phyloP scores from a whole-genome alignment of 257 asterid genomes.

The Eustoma russellianum region DNA sequence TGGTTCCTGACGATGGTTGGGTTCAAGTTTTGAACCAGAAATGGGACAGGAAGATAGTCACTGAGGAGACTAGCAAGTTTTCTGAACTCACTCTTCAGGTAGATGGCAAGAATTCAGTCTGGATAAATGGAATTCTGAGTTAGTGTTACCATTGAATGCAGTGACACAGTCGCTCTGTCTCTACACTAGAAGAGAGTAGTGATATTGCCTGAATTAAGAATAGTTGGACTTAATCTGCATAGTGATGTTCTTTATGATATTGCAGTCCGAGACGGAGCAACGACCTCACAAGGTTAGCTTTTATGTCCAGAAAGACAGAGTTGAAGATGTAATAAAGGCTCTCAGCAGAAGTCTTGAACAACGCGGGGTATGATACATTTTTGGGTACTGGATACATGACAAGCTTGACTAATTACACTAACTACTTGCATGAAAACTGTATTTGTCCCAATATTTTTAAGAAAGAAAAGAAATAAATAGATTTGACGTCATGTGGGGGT shows the following conservation, averaged over 20 bases:
- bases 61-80: slow-evolving; percentile 70
- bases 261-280: slow-evolving; percentile 96
- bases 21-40: slow-evolving; percentile 68
- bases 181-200: background rate
- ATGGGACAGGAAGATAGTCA: slow-evolving; percentile 77
- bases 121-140: slow-evolving; percentile 4
- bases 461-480: too few species aligned
- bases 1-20: slow-evolving; percentile 97
- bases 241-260: slow-evolving; percentile 13
- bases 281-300: slow-evolving; percentile 96
- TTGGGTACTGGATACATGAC: slow-evolving; percentile 3
- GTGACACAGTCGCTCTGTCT: background rate
- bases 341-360: slow-evolving; percentile 47
- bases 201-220: slow-evolving; percentile 1
- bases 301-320: slow-evolving; percentile 71
- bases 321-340: slow-evolving; percentile 43
- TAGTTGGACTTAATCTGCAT: slow-evolving; percentile 3
- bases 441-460: too few species aligned
- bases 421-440: too few species aligned
- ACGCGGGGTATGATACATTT: slow-evolving; percentile 65
- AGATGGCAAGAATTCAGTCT: slow-evolving; percentile 10
- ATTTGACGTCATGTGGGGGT: too few species aligned
- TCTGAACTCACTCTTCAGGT: slow-evolving; percentile 87
- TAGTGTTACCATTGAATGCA: too few species aligned
- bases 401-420: background rate